Percentiles rank a stretch among this genome's conserved stretches.
phyloP scores from a whole-genome alignment of 352 stramenopile species.

The Pythium monospermum region DNA sequence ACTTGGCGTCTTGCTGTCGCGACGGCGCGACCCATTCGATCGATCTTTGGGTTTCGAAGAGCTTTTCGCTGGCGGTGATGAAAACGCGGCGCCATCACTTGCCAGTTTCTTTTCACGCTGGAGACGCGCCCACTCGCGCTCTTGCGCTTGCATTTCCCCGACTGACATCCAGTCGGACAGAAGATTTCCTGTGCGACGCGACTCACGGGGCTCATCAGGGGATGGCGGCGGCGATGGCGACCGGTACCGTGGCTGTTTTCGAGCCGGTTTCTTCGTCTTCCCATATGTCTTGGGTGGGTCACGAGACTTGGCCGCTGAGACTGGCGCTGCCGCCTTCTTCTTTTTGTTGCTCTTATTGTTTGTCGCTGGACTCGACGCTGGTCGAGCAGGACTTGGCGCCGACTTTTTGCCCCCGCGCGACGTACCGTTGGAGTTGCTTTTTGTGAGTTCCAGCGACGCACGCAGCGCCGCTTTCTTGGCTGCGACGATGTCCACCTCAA shows the following conservation, averaged over 20 bases:
- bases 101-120: conserved; percentile 14
- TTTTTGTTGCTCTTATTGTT: background rate
- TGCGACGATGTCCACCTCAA: conserved; percentile 23
- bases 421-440: background rate
- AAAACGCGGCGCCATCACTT: background rate
- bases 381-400: background rate
- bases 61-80: no score
- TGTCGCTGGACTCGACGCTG: background rate
- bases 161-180: conserved; percentile 21
- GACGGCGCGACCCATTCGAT: no score
- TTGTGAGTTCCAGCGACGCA: conserved; percentile 10
- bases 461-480: conserved; percentile 15
- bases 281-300: background rate
- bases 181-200: conserved; percentile 1
- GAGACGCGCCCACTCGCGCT: conserved; percentile 20
- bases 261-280: conserved; percentile 1
- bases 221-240: background rate
- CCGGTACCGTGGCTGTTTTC: background rate
- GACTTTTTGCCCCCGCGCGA: background rate
- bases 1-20: background rate
- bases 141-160: conserved; percentile 22
- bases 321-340: background rate
- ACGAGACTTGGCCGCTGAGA: background rate
- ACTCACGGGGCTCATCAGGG: background rate
- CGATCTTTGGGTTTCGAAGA: no score